Percentiles rank a stretch among this genome's conserved stretches.
Evolutionary conservation across 140 eudicot species (phyloP).

Genomic region (Oenanthe javanica): DNA sequence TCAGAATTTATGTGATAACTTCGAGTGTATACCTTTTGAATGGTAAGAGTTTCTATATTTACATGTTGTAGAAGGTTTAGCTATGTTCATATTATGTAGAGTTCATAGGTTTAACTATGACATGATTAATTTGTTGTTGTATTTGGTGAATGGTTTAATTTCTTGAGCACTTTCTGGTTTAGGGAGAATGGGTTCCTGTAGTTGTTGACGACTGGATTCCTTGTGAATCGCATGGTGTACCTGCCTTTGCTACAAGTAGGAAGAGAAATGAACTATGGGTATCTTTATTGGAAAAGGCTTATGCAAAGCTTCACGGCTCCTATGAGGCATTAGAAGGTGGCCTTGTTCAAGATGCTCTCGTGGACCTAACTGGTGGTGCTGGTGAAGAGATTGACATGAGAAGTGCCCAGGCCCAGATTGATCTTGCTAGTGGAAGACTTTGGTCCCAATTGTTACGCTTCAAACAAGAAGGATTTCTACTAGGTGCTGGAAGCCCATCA

Average conservation of each 20-base stretch:
- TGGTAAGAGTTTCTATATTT: background rate
- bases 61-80: background rate
- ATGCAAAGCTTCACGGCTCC: constrained; percentile 97
- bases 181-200: constrained; percentile 99
- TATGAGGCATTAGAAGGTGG: constrained; percentile 99
- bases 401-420: constrained; percentile 94
- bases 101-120: background rate
- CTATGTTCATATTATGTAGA: background rate
- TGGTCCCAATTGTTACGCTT: constrained; percentile 97
- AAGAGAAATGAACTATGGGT: constrained; percentile 95
- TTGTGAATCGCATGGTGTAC: constrained; percentile 93
- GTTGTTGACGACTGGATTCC: constrained; percentile 99
- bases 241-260: constrained; percentile 95
- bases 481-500: constrained; percentile 98
- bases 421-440: constrained; percentile 94
- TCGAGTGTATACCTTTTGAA: background rate
- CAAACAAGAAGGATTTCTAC: constrained; percentile 88
- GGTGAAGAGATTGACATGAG: constrained; percentile 99
- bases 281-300: constrained; percentile 86
- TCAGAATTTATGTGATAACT: background rate
- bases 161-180: constrained; percentile 1
- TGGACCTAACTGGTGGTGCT: constrained; percentile 99
- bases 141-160: background rate
- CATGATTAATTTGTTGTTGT: background rate
- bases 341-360: constrained; percentile 98